Conservation (phyloP, 2,329 filamentous ascomycete genomes). For the Phaeosphaeriaceae sp. region DNA sequence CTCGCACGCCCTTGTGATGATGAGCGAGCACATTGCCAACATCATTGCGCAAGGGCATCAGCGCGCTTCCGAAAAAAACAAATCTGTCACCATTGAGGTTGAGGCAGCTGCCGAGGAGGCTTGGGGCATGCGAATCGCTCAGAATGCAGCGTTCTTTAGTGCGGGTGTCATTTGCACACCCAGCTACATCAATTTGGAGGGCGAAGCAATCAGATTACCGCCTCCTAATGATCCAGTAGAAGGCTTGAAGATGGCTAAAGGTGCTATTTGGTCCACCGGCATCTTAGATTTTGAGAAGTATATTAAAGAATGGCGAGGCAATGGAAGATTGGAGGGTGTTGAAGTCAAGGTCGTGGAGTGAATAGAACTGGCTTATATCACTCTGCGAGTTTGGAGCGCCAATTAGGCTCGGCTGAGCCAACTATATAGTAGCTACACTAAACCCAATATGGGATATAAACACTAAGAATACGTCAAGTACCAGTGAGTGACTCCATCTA, state of each 20-base stretch:
- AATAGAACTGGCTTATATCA: too few species aligned
- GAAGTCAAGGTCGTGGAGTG: slow-evolving; percentile 2
- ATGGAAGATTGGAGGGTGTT: slow-evolving; percentile 13
- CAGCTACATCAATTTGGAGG: slow-evolving; percentile 12
- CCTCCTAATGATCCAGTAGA: slow-evolving; percentile 8
- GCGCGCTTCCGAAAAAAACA: neutral
- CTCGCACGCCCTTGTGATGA: slow-evolving; percentile 6
- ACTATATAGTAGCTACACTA: too few species aligned
- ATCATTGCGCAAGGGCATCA: slow-evolving; percentile 4
- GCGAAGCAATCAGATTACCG: slow-evolving; percentile 10
- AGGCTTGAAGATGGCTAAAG: slow-evolving; percentile 17
- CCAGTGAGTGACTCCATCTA: too few species aligned
- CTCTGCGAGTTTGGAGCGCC: too few species aligned
- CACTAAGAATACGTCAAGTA: too few species aligned
- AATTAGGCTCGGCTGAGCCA: too few species aligned
- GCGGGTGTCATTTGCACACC: slow-evolving; percentile 11
- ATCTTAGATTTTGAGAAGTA: slow-evolving; percentile 8
- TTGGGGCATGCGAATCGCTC: slow-evolving; percentile 16
- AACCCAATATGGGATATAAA: too few species aligned
- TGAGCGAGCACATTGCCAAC: slow-evolving; percentile 14
- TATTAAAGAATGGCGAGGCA: slow-evolving; percentile 11
- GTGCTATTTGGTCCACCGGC: slow-evolving; percentile 7
- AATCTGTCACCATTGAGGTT: slow-evolving; percentile 8
- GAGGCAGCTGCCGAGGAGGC: slow-evolving; percentile 8
- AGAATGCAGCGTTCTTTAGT: slow-evolving; percentile 9